These are phyloP conservation scores for Aurantiochytrium sp. DNA, from an alignment of 108 stramenopile genomes.

Conservation along the genomic window DNA sequence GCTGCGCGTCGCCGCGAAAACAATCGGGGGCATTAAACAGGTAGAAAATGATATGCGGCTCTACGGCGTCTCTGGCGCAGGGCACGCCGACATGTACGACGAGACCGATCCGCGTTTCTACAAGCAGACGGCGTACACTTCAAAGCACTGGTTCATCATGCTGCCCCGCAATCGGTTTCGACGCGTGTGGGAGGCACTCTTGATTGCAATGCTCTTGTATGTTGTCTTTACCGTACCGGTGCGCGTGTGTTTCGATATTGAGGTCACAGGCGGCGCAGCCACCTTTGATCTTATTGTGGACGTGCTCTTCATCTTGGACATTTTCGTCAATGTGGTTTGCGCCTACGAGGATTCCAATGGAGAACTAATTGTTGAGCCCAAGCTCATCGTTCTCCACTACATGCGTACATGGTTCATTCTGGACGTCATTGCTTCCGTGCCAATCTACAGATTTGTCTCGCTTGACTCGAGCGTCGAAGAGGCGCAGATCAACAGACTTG, in stretches of 20 bases:
- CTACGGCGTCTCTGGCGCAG: background rate
- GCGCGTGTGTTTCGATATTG: background rate
- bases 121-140: background rate
- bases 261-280: background rate
- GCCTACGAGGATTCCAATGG: background rate
- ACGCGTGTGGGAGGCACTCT: background rate
- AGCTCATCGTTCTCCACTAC: background rate
- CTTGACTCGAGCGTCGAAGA: background rate
- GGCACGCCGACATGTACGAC: background rate
- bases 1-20: background rate
- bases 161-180: background rate
- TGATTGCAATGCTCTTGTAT: background rate
- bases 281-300: background rate
- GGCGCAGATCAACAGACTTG: background rate
- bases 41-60: background rate
- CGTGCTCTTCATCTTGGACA: background rate
- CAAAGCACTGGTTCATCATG: background rate
- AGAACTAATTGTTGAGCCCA: background rate
- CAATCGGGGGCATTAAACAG: background rate
- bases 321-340: background rate
- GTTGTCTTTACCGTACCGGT: background rate
- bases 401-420: background rate
- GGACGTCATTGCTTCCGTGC: background rate
- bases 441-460: background rate
- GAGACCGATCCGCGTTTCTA: background rate